Evolutionary conservation across 257 asterid genomes (phyloP), one percentile per base, ranked within the genome.

Genomic region (Voacanga thouarsii): DNA sequence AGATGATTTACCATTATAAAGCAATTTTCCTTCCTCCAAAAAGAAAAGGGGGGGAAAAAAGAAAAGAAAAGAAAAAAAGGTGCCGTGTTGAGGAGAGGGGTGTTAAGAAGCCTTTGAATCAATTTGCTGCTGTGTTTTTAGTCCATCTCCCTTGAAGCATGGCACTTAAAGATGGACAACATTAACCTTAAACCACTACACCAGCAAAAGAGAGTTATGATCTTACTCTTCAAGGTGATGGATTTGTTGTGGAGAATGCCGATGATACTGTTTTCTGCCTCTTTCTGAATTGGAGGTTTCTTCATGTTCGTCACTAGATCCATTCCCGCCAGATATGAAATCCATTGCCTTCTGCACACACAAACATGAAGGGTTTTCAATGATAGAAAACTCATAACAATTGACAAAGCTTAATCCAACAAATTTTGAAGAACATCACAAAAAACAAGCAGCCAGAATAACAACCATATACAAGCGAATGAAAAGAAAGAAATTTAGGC

Each of bases 171-270:
- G n/a, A 15, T 55, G n/a, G 26, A 5, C 19, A 55, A 19, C 61
- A 55, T 55, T 55, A 55, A 55, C 4, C 61, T 19, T 55, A 55
- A 55, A 4, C 61, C 61, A 55, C 9, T 55, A 55, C 9, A 55
- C 0, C 19, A 21, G 61, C 61, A n/a, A n/a, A 57, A 23, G 30
- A 57, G 30, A 57, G 7, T 57, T 23, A 57, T n/a, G 30, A 57
- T 57, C 80, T 43, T 92, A 92, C 97, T 82, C 88, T 88, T 92
- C 94, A 18, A 92, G 96, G 37, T 79, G 85, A 57, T 84, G 89
- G 77, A 92, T 90, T 75, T 92, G 96, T 71, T 89, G 86, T 6
- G 86, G 37, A 15, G 93, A 81, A 78, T 89, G 96, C 45, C 96
- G 90, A 71, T 89, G 92, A 24, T 76, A 88, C 9, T 77, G 87